These are phyloP conservation scores for Phytophthora melonis DNA, from an alignment of 352 stramenopile genomes.

Conservation along the genomic window DNA sequence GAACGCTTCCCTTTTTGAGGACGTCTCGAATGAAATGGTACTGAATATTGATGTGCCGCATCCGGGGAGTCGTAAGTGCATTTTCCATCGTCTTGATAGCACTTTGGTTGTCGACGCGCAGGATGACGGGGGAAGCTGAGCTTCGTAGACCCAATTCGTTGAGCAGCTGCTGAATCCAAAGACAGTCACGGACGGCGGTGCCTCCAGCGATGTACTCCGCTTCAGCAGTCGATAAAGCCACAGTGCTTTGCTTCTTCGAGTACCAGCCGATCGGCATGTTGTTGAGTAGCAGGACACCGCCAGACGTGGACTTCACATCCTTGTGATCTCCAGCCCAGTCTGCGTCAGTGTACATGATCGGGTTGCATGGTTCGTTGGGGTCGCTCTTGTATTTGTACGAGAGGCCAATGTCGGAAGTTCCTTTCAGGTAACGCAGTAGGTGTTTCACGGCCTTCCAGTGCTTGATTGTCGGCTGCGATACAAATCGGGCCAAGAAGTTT, in stretches of 20 bases:
- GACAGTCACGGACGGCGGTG: background rate
- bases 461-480: background rate
- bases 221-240: background rate
- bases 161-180: background rate
- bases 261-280: background rate
- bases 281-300: background rate
- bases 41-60: background rate
- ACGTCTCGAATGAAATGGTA: background rate
- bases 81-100: background rate
- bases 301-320: background rate
- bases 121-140: background rate
- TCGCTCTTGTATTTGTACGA: background rate
- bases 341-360: background rate
- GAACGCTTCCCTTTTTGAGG: background rate
- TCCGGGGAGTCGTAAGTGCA: background rate
- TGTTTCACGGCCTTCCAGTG: conserved; percentile 4
- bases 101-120: background rate
- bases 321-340: conserved; percentile 4
- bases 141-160: background rate
- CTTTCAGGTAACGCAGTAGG: conserved; percentile 1
- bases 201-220: background rate
- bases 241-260: background rate
- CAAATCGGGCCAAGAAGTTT: conserved; percentile 6
- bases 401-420: background rate
- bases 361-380: background rate